Evolutionary conservation across 768 basidiomycete genomes (phyloP), one percentile per base, ranked within the genome.

Genomic region (Myochromella boudieri): DNA sequence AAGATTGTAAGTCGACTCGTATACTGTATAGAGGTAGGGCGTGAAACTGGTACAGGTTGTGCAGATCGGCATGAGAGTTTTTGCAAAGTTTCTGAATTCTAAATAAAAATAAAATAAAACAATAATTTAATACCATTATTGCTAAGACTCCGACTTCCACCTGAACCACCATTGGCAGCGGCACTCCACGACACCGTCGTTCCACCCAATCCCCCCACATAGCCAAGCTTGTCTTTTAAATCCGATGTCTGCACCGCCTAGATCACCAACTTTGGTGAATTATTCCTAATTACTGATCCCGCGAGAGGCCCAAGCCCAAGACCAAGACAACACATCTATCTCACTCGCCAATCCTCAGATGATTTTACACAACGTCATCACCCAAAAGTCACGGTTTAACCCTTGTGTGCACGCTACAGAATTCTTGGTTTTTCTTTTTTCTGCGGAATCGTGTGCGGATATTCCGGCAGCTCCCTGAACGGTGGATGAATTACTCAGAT

Each of bases 1-100:
- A 26, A 91, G 73, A 60, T 92, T 92, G 58, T 87, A 72, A 6
- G 78, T 80, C 4, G 88, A 84, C 55, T 87, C 75, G 62, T 94
- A 93, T 46, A 90, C 76, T 0, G 90, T 92, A 65, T 92, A 93
- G 14, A 93, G 76, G 57, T 81, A 81, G 0, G 78, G 70, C 11
- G 79, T 71, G n/a, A 78, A 73, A 14, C 67, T 68, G 0, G 87
- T 82, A 60, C 91, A 94, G 36, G 70, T 80, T 21, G 82, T 90
- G 68, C 91, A 94, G 52, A 93, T 81, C 14, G 52, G 55, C 52
- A 59, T 58, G 33, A 34, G 8, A 31, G 29, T 31, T 31, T n/a
- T 31, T n/a, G n/a, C n/a, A n/a, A n/a, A n/a, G n/a, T n/a, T n/a
- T n/a, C n/a, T n/a, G n/a, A n/a, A n/a, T n/a, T n/a, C n/a, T n/a